These are phyloP conservation scores for Dothistroma pini DNA, from an alignment of 2,329 filamentous ascomycete genomes.

Conservation along the genomic window DNA sequence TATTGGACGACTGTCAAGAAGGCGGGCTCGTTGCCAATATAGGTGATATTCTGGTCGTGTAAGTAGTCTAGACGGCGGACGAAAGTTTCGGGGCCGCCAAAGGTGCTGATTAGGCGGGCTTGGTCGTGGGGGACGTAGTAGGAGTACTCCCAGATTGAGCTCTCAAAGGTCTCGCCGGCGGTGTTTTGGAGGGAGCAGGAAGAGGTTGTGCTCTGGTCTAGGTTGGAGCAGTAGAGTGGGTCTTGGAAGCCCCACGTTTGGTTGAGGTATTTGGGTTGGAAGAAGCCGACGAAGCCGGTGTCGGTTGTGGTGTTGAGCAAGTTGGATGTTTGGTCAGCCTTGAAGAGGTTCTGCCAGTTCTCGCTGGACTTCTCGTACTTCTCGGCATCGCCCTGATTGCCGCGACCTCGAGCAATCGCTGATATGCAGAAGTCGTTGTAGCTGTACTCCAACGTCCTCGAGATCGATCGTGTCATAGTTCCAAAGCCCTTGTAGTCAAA, in stretches of 20 bases:
- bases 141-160: constrained; percentile 65
- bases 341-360: constrained; percentile 67
- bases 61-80: constrained; percentile 58
- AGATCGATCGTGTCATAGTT: constrained; percentile 51
- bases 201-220: constrained; percentile 24
- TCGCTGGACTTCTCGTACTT: constrained; percentile 52
- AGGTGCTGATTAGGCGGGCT: constrained; percentile 47
- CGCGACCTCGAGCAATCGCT: constrained; percentile 42
- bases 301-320: constrained; percentile 39
- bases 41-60: constrained; percentile 52
- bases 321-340: constrained; percentile 55
- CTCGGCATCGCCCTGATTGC: constrained; percentile 37
- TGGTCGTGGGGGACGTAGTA: constrained; percentile 66
- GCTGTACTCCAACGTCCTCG: constrained; percentile 49
- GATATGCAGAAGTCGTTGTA: constrained; percentile 45
- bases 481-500: constrained; percentile 47
- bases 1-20: constrained; percentile 37
- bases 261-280: constrained; percentile 56
- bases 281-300: constrained; percentile 61
- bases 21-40: constrained; percentile 64
- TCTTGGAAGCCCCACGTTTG: constrained; percentile 55
- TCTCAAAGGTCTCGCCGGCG: constrained; percentile 64
- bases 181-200: constrained; percentile 51
- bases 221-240: constrained; percentile 41
- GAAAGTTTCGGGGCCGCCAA: constrained; percentile 55